These are phyloP conservation scores for Rhododendron molle DNA, from an alignment of 148 eudicot genomes.

Conservation along the genomic window DNA sequence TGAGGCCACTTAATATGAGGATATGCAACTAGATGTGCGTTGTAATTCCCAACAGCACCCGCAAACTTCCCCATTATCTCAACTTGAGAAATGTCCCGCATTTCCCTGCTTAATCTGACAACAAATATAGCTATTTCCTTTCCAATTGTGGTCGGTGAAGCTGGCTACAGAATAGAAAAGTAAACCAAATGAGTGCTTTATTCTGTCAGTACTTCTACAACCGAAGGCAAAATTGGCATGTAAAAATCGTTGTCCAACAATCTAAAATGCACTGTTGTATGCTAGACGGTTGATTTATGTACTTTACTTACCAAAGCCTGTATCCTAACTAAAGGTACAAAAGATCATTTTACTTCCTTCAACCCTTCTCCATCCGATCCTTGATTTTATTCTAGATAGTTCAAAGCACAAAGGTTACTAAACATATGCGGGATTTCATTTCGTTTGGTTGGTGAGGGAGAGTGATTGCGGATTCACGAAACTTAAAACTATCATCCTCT, in stretches of 20 bases:
- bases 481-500: not conserved
- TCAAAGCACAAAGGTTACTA: not conserved
- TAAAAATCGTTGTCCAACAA: not conserved
- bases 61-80: constrained; percentile 89
- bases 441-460: not conserved
- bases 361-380: not conserved
- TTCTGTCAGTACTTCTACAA: not conserved
- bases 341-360: not conserved
- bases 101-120: constrained; percentile 65
- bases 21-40: constrained; percentile 88
- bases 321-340: not conserved
- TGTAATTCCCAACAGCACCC: constrained; percentile 95
- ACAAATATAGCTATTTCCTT: constrained; percentile 89
- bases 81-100: constrained; percentile 44
- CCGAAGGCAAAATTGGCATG: not conserved
- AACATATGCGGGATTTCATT: not conserved
- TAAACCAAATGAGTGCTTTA: constrained; percentile 14
- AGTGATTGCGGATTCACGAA: not conserved
- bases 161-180: constrained; percentile 52
- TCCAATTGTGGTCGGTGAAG: constrained; percentile 91
- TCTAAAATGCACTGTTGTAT: not conserved
- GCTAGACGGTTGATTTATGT: not conserved
- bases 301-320: not conserved
- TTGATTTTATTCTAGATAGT: not conserved
- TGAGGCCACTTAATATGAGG: constrained; percentile 78